Base-by-base conservation (phyloP, 495 filamentous ascomycete species). In the Cudoniella acicularis region DNA sequence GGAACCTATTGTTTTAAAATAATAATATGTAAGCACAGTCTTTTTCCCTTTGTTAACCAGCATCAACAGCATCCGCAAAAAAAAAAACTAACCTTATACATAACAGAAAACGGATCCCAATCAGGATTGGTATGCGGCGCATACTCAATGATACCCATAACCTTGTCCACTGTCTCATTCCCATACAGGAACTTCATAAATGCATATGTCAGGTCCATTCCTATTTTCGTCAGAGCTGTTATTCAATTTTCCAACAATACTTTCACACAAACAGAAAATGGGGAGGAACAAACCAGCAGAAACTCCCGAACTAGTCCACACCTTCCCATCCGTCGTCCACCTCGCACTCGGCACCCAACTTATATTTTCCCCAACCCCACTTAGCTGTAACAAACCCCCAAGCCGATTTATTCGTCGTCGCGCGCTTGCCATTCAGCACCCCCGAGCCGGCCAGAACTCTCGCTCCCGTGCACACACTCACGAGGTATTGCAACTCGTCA, bases 291-390 rank as follows among this genome's bases (percentile, higher is more conserved):
- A 16, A 52, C 49, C 49, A 26, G 82, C 79, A 42, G 73, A 77
- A 0, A 87, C 70, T 43, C 83, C 86, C 0, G 82, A 82, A 0
- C 77, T 77, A 9, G 83, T 86, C 86, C 86, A 90, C 0, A 87
- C 61, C 59, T 86, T 85, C 16, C 83, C 85, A 69, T 87, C 84
- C 8, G 66, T 59, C 1, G 84, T 79, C 87, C 86, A 89, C 52
- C 87, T 69, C 22, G 87, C 87, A 23, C 67, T 70, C 3, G 76
- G 69, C 3, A 87, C 73, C 87, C 86, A 90, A 0, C 77, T 55
- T 11, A 85, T 79, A 10, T 74, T 72, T 1, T 70, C 63, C 26
- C 52, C 36, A n/a, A n/a, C n/a, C n/a, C n/a, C n/a, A n/a, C 13
- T 17, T 18, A 10, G 2, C 1, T 3, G 50, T 25, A 23, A 73